Evolutionary conservation across 805 yeast species (phyloP), one percentile per base, ranked within the genome.

Genomic region (Tetrapisispora namnaoensis): DNA sequence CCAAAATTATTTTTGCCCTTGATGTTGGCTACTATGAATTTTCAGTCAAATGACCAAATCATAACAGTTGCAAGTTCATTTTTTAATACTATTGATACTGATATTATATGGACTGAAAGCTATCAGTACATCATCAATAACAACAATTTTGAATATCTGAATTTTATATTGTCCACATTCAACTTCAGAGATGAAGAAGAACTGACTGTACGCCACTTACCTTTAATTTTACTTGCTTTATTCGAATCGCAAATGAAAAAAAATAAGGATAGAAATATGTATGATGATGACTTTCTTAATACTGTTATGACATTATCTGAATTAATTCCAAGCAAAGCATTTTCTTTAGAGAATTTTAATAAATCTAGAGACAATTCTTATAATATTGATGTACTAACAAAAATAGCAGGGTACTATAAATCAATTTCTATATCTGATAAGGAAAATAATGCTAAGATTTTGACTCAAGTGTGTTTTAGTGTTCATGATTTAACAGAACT

Each of bases 11-110:
- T 93, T 43, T 66, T 78, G 0, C 90, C 93, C 0, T 70, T 86
- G 2, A 64, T 93, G 45, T 54, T 66, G 45, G 70, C 79, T 4
- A 74, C 82, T 2, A 71, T 70, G 41, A 48, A 60, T n/a, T 66
- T 59, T 48, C 58, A 18, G 20, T 50, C 55, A 42, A 59, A 54
- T 42, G 60, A 53, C 48, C 49, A 77, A n/a, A 67, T 83, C 0
- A 51, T 85, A 36, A 71, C 71, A 42, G 75, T 82, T 24, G 86
- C 88, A 0, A 76, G 77, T 44, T 70, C 81, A 0, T 81, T 90
- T 50, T 88, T 93, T 60, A 95, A 93, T 66, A 83, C 87, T 6
- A 83, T 90, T 2, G 98, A 93, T 59, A 78, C 96, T 0, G 65
- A 72, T 21, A 76, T 76, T 30, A 90, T 93, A 6, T 91, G 96